Percentiles rank a stretch among this genome's conserved stretches.
phyloP scores from a whole-genome alignment of 495 filamentous ascomycete genomes.

The Penicillium dipodomyicola region DNA sequence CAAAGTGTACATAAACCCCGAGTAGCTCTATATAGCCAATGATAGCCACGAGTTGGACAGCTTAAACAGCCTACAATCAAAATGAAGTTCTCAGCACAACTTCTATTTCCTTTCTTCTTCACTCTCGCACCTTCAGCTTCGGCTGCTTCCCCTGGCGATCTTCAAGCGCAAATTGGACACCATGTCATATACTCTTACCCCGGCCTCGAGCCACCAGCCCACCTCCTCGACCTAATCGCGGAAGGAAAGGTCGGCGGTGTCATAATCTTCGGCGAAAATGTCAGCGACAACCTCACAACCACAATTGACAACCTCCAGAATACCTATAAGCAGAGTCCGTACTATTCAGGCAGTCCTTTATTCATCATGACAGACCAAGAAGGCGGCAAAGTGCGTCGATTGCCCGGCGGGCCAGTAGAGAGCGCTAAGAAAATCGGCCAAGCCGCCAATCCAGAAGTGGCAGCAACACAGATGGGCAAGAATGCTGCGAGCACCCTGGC shows the following conservation, averaged over 20 bases:
- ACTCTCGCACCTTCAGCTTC: not conserved
- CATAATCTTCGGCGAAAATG: conserved; percentile 38
- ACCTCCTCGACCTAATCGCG: conserved; percentile 29
- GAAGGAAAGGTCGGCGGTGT: conserved; percentile 36
- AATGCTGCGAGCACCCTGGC: conserved; percentile 24
- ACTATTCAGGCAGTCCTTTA: conserved; percentile 26
- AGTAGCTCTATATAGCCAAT: not conserved
- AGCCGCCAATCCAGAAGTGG: conserved; percentile 17
- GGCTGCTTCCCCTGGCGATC: not conserved
- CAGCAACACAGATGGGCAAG: conserved; percentile 27
- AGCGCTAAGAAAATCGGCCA: conserved; percentile 34
- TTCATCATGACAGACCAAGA: conserved; percentile 43
- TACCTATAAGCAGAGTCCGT: conserved; percentile 26
- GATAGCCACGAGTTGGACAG: not conserved
- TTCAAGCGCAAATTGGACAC: conserved; percentile 21
- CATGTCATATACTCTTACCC: conserved; percentile 42
- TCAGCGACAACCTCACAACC: conserved; percentile 23
- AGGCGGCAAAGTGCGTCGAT: conserved; percentile 31
- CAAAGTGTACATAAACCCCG: conserved; percentile 3
- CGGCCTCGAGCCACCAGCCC: conserved; percentile 24
- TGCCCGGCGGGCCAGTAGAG: conserved; percentile 31
- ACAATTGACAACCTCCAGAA: conserved; percentile 25
- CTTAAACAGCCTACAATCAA: not conserved
- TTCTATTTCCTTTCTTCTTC: conserved; percentile 7
- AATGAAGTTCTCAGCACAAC: conserved; percentile 11